A percentile compares a stretch with the other conserved stretches of the same genome.
Evolutionary conservation across 768 basidiomycete genomes (phyloP).

Genomic region (Termitomyces sp.): DNA sequence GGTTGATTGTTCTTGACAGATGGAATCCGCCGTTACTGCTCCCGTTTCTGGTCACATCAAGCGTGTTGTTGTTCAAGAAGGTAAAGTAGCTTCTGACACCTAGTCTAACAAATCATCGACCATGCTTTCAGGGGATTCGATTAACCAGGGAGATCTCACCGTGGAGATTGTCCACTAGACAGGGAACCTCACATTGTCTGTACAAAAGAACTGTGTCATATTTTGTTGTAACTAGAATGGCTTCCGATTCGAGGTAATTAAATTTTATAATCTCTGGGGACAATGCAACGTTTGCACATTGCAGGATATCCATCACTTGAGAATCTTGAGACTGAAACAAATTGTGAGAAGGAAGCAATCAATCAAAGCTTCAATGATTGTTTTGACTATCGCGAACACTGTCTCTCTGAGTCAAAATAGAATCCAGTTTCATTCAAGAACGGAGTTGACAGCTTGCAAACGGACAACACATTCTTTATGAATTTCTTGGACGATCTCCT

Average conservation of each 20-base stretch:
- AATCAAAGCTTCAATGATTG: not conserved
- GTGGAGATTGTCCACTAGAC: conserved; percentile 68
- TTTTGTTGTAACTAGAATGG: not conserved
- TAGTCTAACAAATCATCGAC: not conserved
- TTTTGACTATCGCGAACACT: no score
- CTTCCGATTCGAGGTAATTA: not conserved
- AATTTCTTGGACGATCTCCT: conserved; percentile 54
- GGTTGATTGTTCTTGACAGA: conserved; percentile 43
- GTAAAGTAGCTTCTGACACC: conserved; percentile 28
- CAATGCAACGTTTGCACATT: not conserved
- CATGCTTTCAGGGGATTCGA: conserved; percentile 70
- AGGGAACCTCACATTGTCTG: not conserved
- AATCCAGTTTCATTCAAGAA: not conserved
- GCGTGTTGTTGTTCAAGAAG: conserved; percentile 87
- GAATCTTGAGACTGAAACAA: no score
- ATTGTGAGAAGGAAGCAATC: no score
- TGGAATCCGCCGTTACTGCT: conserved; percentile 96
- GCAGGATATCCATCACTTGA: not conserved
- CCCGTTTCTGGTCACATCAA: conserved; percentile 97
- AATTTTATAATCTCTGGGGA: not conserved
- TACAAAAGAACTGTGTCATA: not conserved
- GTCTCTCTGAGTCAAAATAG: no score
- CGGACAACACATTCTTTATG: conserved; percentile 37
- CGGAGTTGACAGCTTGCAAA: conserved; percentile 24
- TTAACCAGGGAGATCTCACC: conserved; percentile 89